Evolutionary conservation across 495 filamentous ascomycete genomes (phyloP), one percentile per base, ranked within the genome.

Genomic region (Hypoxylon trugodes): DNA sequence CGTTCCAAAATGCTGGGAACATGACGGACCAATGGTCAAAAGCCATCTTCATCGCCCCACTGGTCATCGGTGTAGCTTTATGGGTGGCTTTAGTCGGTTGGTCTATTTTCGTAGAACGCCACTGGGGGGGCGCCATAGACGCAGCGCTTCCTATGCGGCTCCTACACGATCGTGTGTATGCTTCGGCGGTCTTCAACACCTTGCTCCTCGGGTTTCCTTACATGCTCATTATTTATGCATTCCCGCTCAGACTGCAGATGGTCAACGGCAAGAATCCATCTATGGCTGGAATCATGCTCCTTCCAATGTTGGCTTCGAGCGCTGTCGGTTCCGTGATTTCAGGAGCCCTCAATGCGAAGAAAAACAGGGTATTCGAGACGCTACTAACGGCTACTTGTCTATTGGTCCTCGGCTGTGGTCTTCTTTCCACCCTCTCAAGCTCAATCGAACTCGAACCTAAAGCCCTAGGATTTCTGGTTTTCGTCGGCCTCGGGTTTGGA

Each of bases 161-260:
- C 33, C 18, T 82, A 59, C 75, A 68, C 61, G 59, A 77, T 51
- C 55, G 76, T 70, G 53, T 77, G 67, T 74, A 75, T 55, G 51
- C 82, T 46, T 75, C 76, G 21, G 74, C 74, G 42, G 71, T 76
- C 4, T 61, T 68, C 6, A 74, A 76, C 51, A 81, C 80, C 4
- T 61, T 84, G 13, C 62, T 81, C 2, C 73, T 77, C 4, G 86
- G 86, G 16, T 87, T 85, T 59, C 81, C 82, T 0, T 87, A 82
- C 64, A 78, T 86, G 26, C 69, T 83, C 7, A 66, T 75, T 57
- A 64, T 89, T 9, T 84, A 86, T 16, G 79, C 81, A 38, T 78
- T 90, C 15, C 85, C 87, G 2, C 73, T 86, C 19, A 79, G 84
- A 30, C 79, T 86, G 41, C 84, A 88, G 61, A 67, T 86, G 15